These are phyloP conservation scores for Ascobolus immersus DNA, from an alignment of 495 filamentous ascomycete species.

Conservation along the genomic window DNA sequence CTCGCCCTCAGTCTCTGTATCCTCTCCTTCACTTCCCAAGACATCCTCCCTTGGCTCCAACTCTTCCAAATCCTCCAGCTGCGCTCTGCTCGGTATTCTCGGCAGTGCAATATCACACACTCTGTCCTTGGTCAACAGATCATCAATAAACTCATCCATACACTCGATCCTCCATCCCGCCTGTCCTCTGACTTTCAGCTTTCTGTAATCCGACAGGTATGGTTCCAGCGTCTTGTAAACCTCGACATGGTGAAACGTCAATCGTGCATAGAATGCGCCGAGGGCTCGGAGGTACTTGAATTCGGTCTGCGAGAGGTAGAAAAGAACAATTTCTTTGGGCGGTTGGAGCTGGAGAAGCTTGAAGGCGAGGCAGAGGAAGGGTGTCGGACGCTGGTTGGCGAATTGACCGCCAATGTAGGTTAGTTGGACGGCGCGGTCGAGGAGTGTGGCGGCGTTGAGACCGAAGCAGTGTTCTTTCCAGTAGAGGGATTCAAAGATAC, in stretches of 20 bases:
- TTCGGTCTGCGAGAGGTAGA: conserved; percentile 51
- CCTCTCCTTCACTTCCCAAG: conserved; percentile 46
- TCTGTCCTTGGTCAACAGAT: conserved; percentile 66
- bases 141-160: conserved; percentile 86
- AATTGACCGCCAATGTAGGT: conserved; percentile 64
- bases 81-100: conserved; percentile 60
- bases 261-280: conserved; percentile 74
- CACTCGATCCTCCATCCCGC: conserved; percentile 47
- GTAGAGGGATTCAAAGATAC: conserved; percentile 82
- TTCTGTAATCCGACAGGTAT: conserved; percentile 55
- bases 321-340: conserved; percentile 46
- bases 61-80: conserved; percentile 72
- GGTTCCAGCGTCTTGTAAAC: conserved; percentile 65
- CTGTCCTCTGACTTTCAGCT: conserved; percentile 47
- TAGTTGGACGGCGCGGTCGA: conserved; percentile 65
- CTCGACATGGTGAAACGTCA: conserved; percentile 61
- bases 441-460: conserved; percentile 51
- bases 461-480: conserved; percentile 98
- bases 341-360: conserved; percentile 82
- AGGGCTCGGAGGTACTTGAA: conserved; percentile 80
- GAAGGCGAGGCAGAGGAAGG: conserved; percentile 84
- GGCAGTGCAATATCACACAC: conserved; percentile 79
- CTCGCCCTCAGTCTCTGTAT: conserved; percentile 60
- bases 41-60: conserved; percentile 69
- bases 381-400: conserved; percentile 54